Percentiles rank a stretch among this genome's conserved stretches.
Conservation (phyloP, 129 eudicot species). For the Artemisia annua region DNA sequence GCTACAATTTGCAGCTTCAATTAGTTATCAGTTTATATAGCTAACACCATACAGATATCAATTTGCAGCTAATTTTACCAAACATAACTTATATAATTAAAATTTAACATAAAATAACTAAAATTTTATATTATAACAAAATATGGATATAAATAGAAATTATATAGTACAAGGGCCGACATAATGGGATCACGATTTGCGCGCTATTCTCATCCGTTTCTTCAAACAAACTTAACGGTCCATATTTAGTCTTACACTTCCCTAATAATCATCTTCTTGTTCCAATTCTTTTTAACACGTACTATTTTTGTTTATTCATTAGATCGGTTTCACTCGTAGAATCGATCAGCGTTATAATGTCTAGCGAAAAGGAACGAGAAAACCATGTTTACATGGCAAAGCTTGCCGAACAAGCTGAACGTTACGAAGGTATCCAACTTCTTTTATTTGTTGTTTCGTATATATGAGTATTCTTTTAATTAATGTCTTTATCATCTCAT, state of each 20-base stretch:
- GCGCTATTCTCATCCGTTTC: conserved; percentile 30
- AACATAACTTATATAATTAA: too few relatives aligned
- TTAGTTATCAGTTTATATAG: too few relatives aligned
- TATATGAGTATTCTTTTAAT: neutral
- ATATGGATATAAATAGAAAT: conserved; percentile 23
- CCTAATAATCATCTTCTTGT: conserved; percentile 9
- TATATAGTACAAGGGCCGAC: conserved; percentile 19
- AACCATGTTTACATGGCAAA: conserved; percentile 93
- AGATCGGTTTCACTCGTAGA: conserved; percentile 19
- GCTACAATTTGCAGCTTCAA: too few relatives aligned
- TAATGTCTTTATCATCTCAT: too few relatives aligned
- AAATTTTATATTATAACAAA: conserved; percentile 1
- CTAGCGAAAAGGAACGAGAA: conserved; percentile 85
- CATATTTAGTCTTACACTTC: neutral
- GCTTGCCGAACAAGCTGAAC: conserved; percentile 98
- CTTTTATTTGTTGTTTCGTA: neutral
- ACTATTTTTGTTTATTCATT: conserved; percentile 5
- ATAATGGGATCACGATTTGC: conserved; percentile 42
- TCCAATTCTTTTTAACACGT: conserved; percentile 6
- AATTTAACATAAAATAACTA: too few relatives aligned
- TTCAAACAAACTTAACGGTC: neutral
- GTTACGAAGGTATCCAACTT: conserved; percentile 66
- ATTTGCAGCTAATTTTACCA: too few relatives aligned
- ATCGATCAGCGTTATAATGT: conserved; percentile 43
- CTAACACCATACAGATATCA: too few relatives aligned